Conservation (phyloP, 2,329 filamentous ascomycete genomes). For the Remersonia thermophila region DNA sequence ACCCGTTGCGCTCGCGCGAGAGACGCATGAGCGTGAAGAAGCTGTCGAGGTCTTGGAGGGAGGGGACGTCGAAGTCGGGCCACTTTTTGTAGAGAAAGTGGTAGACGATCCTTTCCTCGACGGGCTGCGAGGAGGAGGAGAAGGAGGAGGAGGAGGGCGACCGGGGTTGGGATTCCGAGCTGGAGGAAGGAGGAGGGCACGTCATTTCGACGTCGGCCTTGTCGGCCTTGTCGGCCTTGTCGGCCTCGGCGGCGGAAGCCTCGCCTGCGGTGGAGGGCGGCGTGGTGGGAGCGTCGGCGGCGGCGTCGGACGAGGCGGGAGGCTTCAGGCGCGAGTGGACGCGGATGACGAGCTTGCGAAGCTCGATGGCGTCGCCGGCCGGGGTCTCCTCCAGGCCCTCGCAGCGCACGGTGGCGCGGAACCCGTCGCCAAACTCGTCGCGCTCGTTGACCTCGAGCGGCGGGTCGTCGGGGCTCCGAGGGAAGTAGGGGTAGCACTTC, state of each 20-base stretch:
- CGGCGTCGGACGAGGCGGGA: no score
- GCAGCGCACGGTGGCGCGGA: constrained; percentile 57
- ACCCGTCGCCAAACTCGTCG: constrained; percentile 53
- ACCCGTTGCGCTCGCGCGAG: constrained; percentile 45
- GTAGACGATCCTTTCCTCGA: constrained; percentile 55
- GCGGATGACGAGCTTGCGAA: constrained; percentile 58
- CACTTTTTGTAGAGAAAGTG: constrained; percentile 79
- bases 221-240: constrained; percentile 6
- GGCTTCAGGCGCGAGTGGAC: constrained; percentile 20
- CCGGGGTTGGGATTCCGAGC: background rate
- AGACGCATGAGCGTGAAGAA: constrained; percentile 59
- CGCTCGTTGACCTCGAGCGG: constrained; percentile 48
- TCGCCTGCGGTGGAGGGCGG: no score
- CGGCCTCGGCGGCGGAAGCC: background rate
- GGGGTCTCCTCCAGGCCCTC: constrained; percentile 46
- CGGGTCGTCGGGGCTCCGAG: constrained; percentile 40
- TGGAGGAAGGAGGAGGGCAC: background rate
- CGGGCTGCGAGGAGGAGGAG: background rate
- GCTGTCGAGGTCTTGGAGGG: constrained; percentile 50
- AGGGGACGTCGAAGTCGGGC: constrained; percentile 82
- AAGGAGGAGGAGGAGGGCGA: background rate
- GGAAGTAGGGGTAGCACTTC: constrained; percentile 88
- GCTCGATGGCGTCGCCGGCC: constrained; percentile 48
- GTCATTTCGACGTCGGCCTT: background rate
- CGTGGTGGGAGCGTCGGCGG: no score